Conservation (phyloP, 371 early-diverging fungal species). For the Syncephalastrum contaminatum region DNA sequence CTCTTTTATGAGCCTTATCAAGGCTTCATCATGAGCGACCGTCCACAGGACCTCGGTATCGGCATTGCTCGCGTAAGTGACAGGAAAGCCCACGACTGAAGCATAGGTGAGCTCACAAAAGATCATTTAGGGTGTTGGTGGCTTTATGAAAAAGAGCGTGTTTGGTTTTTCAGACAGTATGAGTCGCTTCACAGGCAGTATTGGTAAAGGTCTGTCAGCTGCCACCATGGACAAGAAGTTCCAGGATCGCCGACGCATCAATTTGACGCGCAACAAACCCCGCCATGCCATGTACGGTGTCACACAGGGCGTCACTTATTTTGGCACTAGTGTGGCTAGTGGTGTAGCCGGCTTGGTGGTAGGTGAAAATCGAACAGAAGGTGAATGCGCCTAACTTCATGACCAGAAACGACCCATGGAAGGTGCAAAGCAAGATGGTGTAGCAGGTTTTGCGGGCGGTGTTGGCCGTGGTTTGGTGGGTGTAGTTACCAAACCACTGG, state of each 20-base stretch:
- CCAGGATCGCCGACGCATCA: constrained; percentile 71
- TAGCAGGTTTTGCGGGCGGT: constrained; percentile 84
- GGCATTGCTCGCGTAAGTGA: constrained; percentile 77
- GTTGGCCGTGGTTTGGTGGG: constrained; percentile 88
- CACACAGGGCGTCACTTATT: constrained; percentile 74
- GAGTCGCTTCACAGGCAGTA: constrained; percentile 80
- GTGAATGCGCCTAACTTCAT: neutral
- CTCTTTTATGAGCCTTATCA: constrained; percentile 91
- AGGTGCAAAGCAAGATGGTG: constrained; percentile 83
- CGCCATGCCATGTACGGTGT: constrained; percentile 82
- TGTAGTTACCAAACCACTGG: constrained; percentile 84
- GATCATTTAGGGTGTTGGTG: constrained; percentile 41
- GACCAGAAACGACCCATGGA: constrained; percentile 71
- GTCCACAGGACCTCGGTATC: constrained; percentile 87
- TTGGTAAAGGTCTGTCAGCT: constrained; percentile 85
- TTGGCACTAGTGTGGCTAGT: constrained; percentile 74
- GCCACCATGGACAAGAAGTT: constrained; percentile 87
- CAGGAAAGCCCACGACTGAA: neutral
- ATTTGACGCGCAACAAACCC: constrained; percentile 77
- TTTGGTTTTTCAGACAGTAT: constrained; percentile 87
- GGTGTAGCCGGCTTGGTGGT: constrained; percentile 84
- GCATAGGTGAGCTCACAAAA: neutral
- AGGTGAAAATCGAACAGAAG: constrained; percentile 8
- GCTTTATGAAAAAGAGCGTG: constrained; percentile 75
- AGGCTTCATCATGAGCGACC: constrained; percentile 85